Evolutionary conservation across 805 yeast genomes (phyloP).

Genomic region (Ogataea populi-albae): DNA sequence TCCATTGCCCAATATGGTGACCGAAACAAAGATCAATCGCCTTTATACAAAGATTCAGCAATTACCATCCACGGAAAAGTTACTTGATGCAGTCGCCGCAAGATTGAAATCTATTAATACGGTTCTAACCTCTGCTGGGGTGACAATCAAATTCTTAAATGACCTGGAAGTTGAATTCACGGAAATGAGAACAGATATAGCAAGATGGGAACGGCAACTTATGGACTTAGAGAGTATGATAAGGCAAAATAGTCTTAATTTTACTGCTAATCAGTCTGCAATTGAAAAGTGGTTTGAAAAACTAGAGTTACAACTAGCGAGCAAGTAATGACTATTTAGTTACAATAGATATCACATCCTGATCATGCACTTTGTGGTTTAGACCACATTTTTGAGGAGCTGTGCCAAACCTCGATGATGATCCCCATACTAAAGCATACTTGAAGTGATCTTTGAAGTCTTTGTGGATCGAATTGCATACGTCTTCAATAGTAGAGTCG

Average conservation of each 20-base stretch:
- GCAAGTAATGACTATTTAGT: constrained; percentile 53
- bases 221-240: constrained; percentile 17
- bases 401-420: constrained; percentile 75
- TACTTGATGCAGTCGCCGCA: constrained; percentile 15
- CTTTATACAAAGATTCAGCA: constrained; percentile 20
- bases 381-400: constrained; percentile 97
- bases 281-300: constrained; percentile 13
- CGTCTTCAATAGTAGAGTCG: constrained; percentile 74
- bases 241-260: constrained; percentile 6
- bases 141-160: constrained; percentile 12
- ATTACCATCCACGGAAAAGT: constrained; percentile 18
- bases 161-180: constrained; percentile 17
- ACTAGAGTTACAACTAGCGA: constrained; percentile 9
- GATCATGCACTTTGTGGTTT: constrained; percentile 78
- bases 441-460: constrained; percentile 90
- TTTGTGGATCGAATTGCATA: constrained; percentile 89
- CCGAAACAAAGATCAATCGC: constrained; percentile 19
- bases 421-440: constrained; percentile 96
- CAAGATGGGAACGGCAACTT: constrained; percentile 25
- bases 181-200: constrained; percentile 16
- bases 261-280: constrained; percentile 12
- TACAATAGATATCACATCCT: constrained; percentile 89
- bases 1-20: constrained; percentile 7
- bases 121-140: constrained; percentile 7
- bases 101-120: constrained; percentile 22